phyloP scores from a whole-genome alignment of 768 basidiomycete species.

The Termitomyces sp. region DNA sequence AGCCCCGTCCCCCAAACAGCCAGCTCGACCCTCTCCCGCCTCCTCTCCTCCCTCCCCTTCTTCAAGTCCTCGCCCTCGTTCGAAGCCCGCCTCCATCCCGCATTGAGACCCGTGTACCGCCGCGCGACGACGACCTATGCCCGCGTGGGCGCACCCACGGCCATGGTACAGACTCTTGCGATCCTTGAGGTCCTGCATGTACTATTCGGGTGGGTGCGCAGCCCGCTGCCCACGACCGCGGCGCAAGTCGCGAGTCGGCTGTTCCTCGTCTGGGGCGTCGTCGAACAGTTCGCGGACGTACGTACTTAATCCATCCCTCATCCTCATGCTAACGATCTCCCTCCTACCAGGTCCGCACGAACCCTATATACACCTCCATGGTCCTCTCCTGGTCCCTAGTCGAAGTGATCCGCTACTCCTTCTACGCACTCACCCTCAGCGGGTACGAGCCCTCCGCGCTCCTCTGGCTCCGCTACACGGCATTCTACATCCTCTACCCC shows the following conservation, averaged over 20 bases:
- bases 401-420: slow-evolving; percentile 89
- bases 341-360: slow-evolving; percentile 55
- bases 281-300: slow-evolving; percentile 61
- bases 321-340: not conserved
- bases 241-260: slow-evolving; percentile 83
- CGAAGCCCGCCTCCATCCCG: slow-evolving; percentile 37
- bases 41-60: slow-evolving; percentile 35
- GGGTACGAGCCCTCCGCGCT: slow-evolving; percentile 51
- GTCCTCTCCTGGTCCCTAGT: slow-evolving; percentile 89
- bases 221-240: slow-evolving; percentile 68
- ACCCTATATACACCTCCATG: slow-evolving; percentile 88
- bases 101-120: slow-evolving; percentile 42
- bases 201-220: slow-evolving; percentile 74
- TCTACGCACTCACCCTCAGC: slow-evolving; percentile 73
- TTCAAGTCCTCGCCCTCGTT: slow-evolving; percentile 31
- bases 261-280: slow-evolving; percentile 84
- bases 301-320: not conserved
- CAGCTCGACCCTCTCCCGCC: slow-evolving; percentile 34
- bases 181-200: slow-evolving; percentile 83
- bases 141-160: slow-evolving; percentile 59
- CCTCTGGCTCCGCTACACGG: slow-evolving; percentile 81
- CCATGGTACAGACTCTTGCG: slow-evolving; percentile 82
- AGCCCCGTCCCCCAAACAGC: slow-evolving; percentile 19
- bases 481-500: slow-evolving; percentile 94
- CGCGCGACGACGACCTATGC: slow-evolving; percentile 58